Conservation (phyloP, 192 early-diverging fungal species). For the Backusella tarrabulga region DNA sequence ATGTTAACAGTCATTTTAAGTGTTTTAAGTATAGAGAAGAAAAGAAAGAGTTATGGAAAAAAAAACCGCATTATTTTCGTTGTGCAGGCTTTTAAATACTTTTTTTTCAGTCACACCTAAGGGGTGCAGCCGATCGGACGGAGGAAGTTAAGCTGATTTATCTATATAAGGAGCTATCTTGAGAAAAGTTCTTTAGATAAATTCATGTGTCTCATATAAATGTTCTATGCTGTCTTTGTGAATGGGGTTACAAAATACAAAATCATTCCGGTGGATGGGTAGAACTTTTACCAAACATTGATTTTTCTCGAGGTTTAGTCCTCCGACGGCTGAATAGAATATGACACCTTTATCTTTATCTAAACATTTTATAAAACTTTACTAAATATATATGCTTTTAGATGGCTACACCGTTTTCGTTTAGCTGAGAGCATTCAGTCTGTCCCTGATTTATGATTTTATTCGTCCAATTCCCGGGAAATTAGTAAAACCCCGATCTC, state of each 20-base stretch:
- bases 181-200: constrained; percentile 4
- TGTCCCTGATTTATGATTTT: background rate
- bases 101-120: background rate
- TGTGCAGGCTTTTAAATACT: background rate
- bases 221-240: background rate
- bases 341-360: background rate
- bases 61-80: background rate
- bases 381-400: background rate
- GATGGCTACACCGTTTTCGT: background rate
- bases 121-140: background rate
- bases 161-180: constrained; percentile 1
- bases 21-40: background rate
- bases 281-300: background rate
- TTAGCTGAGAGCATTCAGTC: background rate
- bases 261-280: background rate
- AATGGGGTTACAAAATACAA: background rate
- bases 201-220: background rate
- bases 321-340: background rate
- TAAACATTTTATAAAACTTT: background rate
- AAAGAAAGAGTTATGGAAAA: background rate
- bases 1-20: background rate
- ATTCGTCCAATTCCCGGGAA: background rate
- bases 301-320: background rate
- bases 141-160: background rate
- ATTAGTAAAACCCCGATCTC: background rate